These are phyloP conservation scores for Dipodascus geniculatus DNA, from an alignment of 805 yeast genomes.

Conservation along the genomic window DNA sequence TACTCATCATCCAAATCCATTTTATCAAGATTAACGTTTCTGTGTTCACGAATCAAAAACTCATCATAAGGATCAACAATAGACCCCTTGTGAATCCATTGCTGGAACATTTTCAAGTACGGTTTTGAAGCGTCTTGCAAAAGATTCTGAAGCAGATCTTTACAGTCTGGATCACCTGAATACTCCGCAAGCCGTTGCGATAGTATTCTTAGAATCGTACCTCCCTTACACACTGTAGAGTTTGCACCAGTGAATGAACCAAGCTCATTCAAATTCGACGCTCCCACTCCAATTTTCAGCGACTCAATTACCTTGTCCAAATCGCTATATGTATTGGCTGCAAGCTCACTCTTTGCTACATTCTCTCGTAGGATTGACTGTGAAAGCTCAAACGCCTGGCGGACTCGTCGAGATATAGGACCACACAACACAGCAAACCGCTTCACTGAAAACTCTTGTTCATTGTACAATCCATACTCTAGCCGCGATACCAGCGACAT, in stretches of 20 bases:
- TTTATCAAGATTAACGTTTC: slow-evolving; percentile 15
- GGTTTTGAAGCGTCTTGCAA: slow-evolving; percentile 48
- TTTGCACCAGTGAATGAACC: slow-evolving; percentile 14
- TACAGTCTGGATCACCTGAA: slow-evolving; percentile 54
- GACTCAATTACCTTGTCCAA: slow-evolving; percentile 34
- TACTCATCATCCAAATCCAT: slow-evolving; percentile 27
- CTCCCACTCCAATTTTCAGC: slow-evolving; percentile 21
- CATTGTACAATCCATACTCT: slow-evolving; percentile 42
- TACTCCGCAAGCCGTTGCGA: slow-evolving; percentile 43
- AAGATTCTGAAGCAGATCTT: slow-evolving; percentile 38
- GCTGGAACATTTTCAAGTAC: slow-evolving; percentile 55
- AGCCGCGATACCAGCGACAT: slow-evolving; percentile 24
- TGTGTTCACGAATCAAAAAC: slow-evolving; percentile 49
- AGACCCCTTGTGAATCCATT: slow-evolving; percentile 70
- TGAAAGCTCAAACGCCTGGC: slow-evolving; percentile 47
- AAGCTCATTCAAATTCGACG: slow-evolving; percentile 2
- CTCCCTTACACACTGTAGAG: slow-evolving; percentile 46
- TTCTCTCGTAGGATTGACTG: slow-evolving; percentile 32
- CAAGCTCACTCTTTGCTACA: slow-evolving; percentile 25
- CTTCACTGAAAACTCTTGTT: slow-evolving; percentile 45
- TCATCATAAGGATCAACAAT: slow-evolving; percentile 74
- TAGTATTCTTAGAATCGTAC: slow-evolving; percentile 51
- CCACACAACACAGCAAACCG: slow-evolving; percentile 42
- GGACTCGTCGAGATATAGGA: slow-evolving; percentile 30
- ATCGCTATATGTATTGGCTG: slow-evolving; percentile 23